phyloP scores from a whole-genome alignment of 805 yeast species.

The Barnettozyma botsteinii region DNA sequence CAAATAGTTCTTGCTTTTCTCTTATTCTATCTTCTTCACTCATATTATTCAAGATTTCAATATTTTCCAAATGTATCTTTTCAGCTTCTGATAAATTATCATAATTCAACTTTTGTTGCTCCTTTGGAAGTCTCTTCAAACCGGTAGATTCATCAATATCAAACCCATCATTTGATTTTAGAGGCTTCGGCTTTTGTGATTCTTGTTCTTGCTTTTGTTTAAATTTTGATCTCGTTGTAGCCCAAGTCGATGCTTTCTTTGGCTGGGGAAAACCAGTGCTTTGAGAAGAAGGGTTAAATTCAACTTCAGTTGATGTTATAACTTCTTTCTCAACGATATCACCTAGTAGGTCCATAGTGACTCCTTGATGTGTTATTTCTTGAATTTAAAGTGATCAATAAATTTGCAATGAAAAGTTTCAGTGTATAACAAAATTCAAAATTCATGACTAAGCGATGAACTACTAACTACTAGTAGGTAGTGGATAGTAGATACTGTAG shows the following conservation, averaged over 20 bases:
- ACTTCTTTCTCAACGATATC: slow-evolving; percentile 87
- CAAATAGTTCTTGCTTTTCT: slow-evolving; percentile 62
- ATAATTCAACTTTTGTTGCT: slow-evolving; percentile 59
- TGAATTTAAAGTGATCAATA: no score
- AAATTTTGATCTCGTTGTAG: slow-evolving; percentile 69
- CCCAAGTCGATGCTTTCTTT: slow-evolving; percentile 65
- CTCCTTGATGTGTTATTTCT: neutral
- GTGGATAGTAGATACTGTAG: no score
- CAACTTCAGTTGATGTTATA: slow-evolving; percentile 91
- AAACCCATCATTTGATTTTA: slow-evolving; percentile 80
- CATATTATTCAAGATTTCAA: slow-evolving; percentile 56
- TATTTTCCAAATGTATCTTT: slow-evolving; percentile 70
- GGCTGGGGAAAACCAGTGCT: slow-evolving; percentile 80
- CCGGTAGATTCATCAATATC: slow-evolving; percentile 78
- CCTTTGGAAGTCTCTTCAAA: slow-evolving; percentile 82
- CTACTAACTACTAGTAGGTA: no score
- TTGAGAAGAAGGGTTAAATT: slow-evolving; percentile 45
- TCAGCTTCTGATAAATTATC: slow-evolving; percentile 52
- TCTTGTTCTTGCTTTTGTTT: slow-evolving; percentile 91
- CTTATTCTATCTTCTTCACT: slow-evolving; percentile 54
- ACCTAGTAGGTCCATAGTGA: slow-evolving; percentile 79
- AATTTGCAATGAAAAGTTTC: neutral
- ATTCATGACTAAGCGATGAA: slow-evolving; percentile 1
- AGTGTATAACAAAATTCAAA: neutral
- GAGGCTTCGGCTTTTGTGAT: slow-evolving; percentile 34